Percentiles rank a stretch among this genome's conserved stretches.
Evolutionary conservation across 108 stramenopile species (phyloP).

Genomic region (Cyclotella atomus): DNA sequence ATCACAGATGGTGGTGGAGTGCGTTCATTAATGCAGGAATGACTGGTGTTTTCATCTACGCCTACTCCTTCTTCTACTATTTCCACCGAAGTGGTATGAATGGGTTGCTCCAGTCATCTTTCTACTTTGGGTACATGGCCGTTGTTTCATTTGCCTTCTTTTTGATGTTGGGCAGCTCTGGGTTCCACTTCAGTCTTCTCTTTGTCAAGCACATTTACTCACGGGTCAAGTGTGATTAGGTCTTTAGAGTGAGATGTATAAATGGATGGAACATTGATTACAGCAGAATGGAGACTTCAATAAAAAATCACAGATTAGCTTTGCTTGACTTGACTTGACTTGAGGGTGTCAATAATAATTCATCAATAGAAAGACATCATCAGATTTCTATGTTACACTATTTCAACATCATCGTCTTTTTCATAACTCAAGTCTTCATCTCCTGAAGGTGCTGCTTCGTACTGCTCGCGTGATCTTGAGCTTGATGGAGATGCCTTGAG

Average conservation of each 20-base stretch:
- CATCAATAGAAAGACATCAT: too few species aligned
- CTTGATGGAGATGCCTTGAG: neutral
- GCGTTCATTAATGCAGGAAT: constrained; percentile 94
- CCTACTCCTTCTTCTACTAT: constrained; percentile 96
- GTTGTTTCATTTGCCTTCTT: constrained; percentile 93
- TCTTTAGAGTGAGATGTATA: too few species aligned
- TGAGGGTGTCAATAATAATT: too few species aligned
- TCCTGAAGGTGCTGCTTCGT: neutral
- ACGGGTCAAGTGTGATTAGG: constrained; percentile 93
- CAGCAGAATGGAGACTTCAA: too few species aligned
- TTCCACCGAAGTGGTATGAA: constrained; percentile 94
- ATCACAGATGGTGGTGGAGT: constrained; percentile 99
- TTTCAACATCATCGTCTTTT: neutral
- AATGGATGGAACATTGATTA: too few species aligned
- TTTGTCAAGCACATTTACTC: constrained; percentile 97
- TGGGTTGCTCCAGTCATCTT: constrained; percentile 92
- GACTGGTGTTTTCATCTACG: constrained; percentile 95
- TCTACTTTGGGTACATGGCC: constrained; percentile 99
- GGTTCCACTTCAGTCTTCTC: constrained; percentile 90
- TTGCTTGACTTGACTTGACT: too few species aligned
- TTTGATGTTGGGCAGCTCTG: constrained; percentile 95
- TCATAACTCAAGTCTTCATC: neutral
- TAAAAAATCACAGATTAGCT: too few species aligned
- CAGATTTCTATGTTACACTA: neutral
- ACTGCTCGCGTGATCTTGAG: neutral